Evolutionary conservation across 345 rosid species (phyloP), one percentile per base, ranked within the genome.

Genomic region (Barbarea vulgaris): DNA sequence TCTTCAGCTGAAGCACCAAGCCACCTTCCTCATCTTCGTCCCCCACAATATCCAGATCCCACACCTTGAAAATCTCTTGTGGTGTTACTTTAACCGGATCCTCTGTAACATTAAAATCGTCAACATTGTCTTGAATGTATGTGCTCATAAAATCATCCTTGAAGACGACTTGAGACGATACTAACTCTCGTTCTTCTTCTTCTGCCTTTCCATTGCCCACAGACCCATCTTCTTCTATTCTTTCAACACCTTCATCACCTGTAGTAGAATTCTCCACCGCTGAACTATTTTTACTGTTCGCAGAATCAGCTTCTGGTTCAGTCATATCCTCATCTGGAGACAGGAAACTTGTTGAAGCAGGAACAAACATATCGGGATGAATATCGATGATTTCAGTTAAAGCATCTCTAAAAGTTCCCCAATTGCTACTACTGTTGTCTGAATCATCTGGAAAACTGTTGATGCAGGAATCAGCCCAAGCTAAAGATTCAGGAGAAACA

Each of bases 401-500:
- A 36, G 85, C 87, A 64, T 87, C 89, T 76, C 77, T 88, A 48
- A 86, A 54, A 55, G 78, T 81, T 51, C 64, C 79, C 92, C 88
- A 88, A 34, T 69, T 28, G n/a, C n/a, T 25, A 25, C 28, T 75
- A 33, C 46, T 68, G 25, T 24, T 37, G 22, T 84, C 85, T 18
- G 80, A 82, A 69, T 72, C 60, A 24, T 85, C 93, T 47, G 80
- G 73, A 69, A 83, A 85, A 37, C 70, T 74, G 66, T 80, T 59
- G 63, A 86, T 81, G 72, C 93, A 91, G 53, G 92, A 91, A 79
- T 91, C 90, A 62, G 77, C 88, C 96, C 93, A 91, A 33, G 89
- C 87, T 72, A 82, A 55, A 74, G 80, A 84, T 73, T 87, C 97
- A 67, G 83, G 64, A 5, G 86, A 86, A 74, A 81, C 76, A 31